Evolutionary conservation across 345 rosid species (phyloP).

Genomic region (Syzygium aqueum): DNA sequence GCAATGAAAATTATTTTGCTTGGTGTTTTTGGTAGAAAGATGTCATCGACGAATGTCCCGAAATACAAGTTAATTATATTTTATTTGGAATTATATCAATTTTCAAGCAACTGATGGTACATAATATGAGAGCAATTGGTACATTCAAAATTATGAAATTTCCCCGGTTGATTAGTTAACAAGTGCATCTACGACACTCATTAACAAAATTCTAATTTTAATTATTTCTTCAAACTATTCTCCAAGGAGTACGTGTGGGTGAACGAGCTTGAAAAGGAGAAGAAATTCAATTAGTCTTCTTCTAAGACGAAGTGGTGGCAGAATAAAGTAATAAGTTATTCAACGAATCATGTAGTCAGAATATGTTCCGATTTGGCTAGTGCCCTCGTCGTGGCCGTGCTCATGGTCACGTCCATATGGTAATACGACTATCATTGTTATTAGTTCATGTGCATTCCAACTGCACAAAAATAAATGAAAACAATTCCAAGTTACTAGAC

Average conservation of each 20-base stretch:
- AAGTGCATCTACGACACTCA: background rate
- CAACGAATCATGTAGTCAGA: background rate
- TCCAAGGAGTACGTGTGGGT: background rate
- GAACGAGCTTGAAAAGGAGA: background rate
- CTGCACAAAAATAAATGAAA: background rate
- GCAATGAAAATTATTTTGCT: too few species aligned
- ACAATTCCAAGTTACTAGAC: background rate
- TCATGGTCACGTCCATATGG: background rate
- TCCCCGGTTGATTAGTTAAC: background rate
- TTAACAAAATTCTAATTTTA: background rate
- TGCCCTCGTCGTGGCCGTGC: background rate
- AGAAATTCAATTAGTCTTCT: background rate
- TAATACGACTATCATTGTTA: background rate
- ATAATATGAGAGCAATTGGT: background rate
- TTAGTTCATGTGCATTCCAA: background rate
- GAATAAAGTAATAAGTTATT: background rate
- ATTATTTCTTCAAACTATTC: background rate
- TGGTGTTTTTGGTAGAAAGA: too few species aligned
- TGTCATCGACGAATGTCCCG: too few species aligned
- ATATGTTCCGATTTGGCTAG: background rate
- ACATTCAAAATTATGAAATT: too few species aligned
- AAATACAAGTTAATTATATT: too few species aligned
- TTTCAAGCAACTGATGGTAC: too few species aligned
- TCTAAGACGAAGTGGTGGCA: background rate
- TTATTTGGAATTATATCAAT: too few species aligned